Evolutionary conservation across 1,139 yeast genomes (phyloP).

Genomic region (Candida pseudocylindracea): DNA sequence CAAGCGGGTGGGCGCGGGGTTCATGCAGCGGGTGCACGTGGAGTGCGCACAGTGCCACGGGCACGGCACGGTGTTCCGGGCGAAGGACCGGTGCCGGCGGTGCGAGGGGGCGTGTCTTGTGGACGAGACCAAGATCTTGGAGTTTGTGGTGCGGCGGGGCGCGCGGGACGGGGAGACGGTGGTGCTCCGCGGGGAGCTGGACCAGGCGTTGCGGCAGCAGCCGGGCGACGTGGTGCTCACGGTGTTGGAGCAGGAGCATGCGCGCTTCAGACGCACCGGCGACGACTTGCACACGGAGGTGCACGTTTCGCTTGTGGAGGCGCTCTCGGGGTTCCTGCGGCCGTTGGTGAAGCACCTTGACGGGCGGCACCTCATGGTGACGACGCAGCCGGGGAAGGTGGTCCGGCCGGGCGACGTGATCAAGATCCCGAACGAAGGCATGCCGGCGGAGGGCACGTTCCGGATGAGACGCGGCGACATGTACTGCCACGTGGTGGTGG

Average conservation of each 20-base stretch:
- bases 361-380: constrained; percentile 44
- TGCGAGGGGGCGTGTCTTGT: constrained; percentile 46
- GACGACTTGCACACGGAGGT: constrained; percentile 42
- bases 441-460: constrained; percentile 33
- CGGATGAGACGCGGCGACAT: constrained; percentile 43
- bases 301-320: constrained; percentile 50
- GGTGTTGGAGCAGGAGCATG: constrained; percentile 23
- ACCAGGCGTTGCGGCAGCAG: constrained; percentile 48
- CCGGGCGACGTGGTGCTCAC: constrained; percentile 65
- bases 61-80: constrained; percentile 34
- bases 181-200: constrained; percentile 48
- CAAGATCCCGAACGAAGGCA: constrained; percentile 57
- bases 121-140: constrained; percentile 54
- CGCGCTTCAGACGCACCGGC: constrained; percentile 30
- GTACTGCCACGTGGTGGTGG: constrained; percentile 47
- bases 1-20: constrained; percentile 54
- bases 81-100: constrained; percentile 55
- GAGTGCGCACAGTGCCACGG: constrained; percentile 59
- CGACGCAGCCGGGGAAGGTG: constrained; percentile 58
- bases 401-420: constrained; percentile 58
- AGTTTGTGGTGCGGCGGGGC: constrained; percentile 62
- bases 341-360: constrained; percentile 59
- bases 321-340: constrained; percentile 61
- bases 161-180: constrained; percentile 38
- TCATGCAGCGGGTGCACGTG: constrained; percentile 40